Evolutionary conservation across 257 asterid species (phyloP).

Genomic region (Scutellaria barbata): DNA sequence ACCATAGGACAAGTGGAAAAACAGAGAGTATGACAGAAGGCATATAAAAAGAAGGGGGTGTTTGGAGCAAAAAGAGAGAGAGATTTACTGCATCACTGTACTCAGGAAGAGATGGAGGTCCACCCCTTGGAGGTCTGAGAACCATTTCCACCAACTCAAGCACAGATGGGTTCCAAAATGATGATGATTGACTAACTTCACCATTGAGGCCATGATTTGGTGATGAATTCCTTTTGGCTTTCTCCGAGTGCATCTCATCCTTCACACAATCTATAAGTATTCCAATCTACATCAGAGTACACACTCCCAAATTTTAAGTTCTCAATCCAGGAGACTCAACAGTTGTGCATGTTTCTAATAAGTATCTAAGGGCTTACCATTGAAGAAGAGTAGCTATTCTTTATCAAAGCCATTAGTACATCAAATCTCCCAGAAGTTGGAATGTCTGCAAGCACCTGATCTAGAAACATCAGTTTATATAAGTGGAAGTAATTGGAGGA

Average conservation of each 20-base stretch:
- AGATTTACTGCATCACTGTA: conserved; percentile 76
- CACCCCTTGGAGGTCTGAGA: conserved; percentile 82
- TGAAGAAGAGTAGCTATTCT: conserved; percentile 70
- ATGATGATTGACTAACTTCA: conserved; percentile 34
- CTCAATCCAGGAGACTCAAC: conserved; percentile 18
- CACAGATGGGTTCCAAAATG: conserved; percentile 69
- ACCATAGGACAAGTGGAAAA: background rate
- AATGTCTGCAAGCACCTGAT: conserved; percentile 78
- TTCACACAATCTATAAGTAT: conserved; percentile 73
- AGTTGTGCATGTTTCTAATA: conserved; percentile 20
- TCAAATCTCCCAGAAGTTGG: conserved; percentile 73
- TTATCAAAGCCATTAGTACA: conserved; percentile 70
- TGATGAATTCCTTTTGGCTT: conserved; percentile 37
- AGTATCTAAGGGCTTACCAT: conserved; percentile 62
- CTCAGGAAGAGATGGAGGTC: conserved; percentile 92
- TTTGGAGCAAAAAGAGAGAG: conserved; percentile 40
- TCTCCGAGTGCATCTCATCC: conserved; percentile 66
- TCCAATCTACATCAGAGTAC: conserved; percentile 55
- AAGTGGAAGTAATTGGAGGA: conserved; percentile 6
- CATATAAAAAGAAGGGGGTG: background rate
- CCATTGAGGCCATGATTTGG: conserved; percentile 33
- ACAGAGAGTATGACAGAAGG: background rate
- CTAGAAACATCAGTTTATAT: conserved; percentile 31
- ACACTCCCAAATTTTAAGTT: conserved; percentile 12
- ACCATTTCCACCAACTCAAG: conserved; percentile 77